Percentiles rank a stretch among this genome's conserved stretches.
Conservation (phyloP, 2,329 filamentous ascomycete species). For the Parasarocladium wereldwijsianum region DNA sequence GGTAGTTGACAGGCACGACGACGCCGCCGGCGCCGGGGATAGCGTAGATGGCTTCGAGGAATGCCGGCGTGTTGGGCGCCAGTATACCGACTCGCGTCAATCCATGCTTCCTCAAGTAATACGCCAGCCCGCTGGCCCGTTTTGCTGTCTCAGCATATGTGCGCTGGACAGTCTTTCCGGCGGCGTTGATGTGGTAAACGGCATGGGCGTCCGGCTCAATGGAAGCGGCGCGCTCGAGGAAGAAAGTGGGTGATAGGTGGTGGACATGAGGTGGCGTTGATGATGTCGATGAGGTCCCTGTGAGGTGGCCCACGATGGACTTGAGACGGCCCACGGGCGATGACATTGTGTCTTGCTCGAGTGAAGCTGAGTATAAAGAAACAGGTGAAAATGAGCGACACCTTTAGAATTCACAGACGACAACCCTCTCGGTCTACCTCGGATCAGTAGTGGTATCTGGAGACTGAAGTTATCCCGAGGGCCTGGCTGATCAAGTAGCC, state of each 20-base stretch:
- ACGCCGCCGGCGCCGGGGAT: conserved; percentile 70
- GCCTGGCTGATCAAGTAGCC: too few species aligned
- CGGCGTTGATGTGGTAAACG: conserved; percentile 73
- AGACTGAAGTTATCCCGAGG: too few species aligned
- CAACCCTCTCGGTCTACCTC: too few species aligned
- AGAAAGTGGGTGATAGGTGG: conserved; percentile 74
- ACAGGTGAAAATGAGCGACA: too few species aligned
- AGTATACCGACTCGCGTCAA: conserved; percentile 72
- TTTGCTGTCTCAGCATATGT: conserved; percentile 74
- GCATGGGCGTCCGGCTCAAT: conserved; percentile 81
- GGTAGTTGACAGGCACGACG: conserved; percentile 50
- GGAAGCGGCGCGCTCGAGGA: conserved; percentile 68
- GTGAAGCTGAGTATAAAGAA: not conserved
- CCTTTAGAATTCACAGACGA: too few species aligned
- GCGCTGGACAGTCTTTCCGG: conserved; percentile 57
- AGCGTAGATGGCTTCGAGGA: conserved; percentile 80
- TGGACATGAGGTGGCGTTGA: conserved; percentile 46
- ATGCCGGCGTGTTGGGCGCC: conserved; percentile 85
- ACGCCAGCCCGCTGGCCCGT: conserved; percentile 74
- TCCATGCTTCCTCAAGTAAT: conserved; percentile 64
- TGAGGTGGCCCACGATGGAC: conserved; percentile 38
- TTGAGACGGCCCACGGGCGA: conserved; percentile 44
- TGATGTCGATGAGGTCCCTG: conserved; percentile 28
- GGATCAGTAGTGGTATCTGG: too few species aligned
- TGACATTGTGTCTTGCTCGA: conserved; percentile 43